Conservation (phyloP, 1,284 basidiomycete genomes). For the Tilletia walkeri region DNA sequence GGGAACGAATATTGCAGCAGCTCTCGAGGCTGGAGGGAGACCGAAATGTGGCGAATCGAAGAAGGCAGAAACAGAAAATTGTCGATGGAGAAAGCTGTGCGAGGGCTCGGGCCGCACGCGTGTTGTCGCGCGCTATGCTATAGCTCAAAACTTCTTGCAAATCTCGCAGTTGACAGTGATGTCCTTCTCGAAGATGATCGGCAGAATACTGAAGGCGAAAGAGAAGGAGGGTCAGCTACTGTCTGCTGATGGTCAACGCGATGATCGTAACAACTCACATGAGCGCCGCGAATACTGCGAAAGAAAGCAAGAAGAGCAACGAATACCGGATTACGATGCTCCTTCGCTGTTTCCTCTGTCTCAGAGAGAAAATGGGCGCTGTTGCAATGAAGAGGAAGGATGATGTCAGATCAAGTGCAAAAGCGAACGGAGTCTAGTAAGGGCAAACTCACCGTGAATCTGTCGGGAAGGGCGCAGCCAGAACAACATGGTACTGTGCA, state of each 20-base stretch:
- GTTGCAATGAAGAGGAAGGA: no score
- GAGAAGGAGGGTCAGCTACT: background rate
- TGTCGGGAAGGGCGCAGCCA: conserved; percentile 64
- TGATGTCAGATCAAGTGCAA: background rate
- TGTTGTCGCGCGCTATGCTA: no score
- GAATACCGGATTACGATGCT: conserved; percentile 66
- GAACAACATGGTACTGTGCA: conserved; percentile 54
- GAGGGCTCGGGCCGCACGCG: no score
- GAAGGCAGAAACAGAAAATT: no score
- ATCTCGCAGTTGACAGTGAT: conserved; percentile 16
- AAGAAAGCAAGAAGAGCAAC: conserved; percentile 73
- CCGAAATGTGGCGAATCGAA: no score
- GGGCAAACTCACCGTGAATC: conserved; percentile 34
- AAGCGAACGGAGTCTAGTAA: conserved; percentile 61
- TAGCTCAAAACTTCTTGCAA: conserved; percentile 1
- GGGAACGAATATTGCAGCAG: no score
- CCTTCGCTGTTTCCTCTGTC: conserved; percentile 53
- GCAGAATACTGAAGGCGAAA: background rate
- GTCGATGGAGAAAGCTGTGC: no score
- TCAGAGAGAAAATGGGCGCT: conserved; percentile 72
- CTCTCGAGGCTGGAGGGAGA: no score
- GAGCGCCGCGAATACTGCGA: conserved; percentile 74
- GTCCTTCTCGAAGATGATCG: conserved; percentile 16
- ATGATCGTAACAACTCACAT: conserved; percentile 30
- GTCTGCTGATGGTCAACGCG: background rate